Conservation (phyloP, 257 asterid genomes). For the Ligustrum vulgare region DNA sequence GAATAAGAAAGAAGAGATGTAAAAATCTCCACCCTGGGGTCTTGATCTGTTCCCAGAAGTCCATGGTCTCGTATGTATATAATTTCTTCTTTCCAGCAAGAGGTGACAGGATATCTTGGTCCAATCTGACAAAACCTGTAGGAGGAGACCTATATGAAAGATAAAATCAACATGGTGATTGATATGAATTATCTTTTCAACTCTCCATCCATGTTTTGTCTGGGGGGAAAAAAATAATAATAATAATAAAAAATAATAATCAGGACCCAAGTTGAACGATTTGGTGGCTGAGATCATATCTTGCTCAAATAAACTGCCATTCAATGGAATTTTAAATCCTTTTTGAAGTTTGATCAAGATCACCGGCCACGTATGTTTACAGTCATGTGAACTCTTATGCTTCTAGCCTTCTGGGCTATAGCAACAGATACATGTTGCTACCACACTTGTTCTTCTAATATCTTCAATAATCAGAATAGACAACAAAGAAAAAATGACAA, state of each 20-base stretch:
- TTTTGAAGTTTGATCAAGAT: not conserved
- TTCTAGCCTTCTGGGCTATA: not conserved
- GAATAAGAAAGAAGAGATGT: constrained; percentile 14
- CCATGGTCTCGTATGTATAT: constrained; percentile 67
- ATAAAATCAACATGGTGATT: constrained; percentile 28
- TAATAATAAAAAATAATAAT: too few relatives aligned
- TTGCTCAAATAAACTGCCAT: not conserved
- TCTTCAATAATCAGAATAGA: not conserved
- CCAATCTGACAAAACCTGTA: constrained; percentile 76
- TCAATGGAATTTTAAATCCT: not conserved
- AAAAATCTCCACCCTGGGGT: constrained; percentile 60
- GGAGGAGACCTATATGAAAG: constrained; percentile 59
- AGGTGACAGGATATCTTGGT: constrained; percentile 86
- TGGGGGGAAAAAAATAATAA: too few relatives aligned
- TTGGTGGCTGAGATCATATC: not conserved
- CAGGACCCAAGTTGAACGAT: not conserved
- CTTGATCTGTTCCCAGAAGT: constrained; percentile 93
- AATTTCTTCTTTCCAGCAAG: constrained; percentile 85
- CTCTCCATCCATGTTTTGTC: not conserved
- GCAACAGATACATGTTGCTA: not conserved
- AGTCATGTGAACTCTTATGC: not conserved
- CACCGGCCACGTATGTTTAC: not conserved
- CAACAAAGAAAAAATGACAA: not conserved
- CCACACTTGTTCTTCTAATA: not conserved
- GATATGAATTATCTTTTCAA: constrained; percentile 16